phyloP scores from a whole-genome alignment of 1,284 basidiomycete species.

The Pseudozyma flocculosa region DNA sequence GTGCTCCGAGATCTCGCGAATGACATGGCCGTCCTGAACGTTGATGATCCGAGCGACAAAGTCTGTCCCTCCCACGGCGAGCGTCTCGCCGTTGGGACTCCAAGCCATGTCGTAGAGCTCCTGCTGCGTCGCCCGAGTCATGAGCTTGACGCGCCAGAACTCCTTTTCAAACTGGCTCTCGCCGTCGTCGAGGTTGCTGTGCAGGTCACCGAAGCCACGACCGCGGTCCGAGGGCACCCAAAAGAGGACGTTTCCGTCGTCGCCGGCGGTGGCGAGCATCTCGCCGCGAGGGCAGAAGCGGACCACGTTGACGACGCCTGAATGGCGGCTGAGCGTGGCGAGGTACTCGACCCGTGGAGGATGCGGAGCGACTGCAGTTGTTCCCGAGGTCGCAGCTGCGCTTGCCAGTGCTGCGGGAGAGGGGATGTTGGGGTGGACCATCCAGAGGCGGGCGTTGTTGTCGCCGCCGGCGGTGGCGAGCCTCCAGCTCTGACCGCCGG shows the following conservation, averaged over 20 bases:
- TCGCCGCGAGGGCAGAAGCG: constrained; percentile 75
- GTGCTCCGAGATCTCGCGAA: constrained; percentile 55
- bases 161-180: constrained; percentile 88
- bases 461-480: constrained; percentile 95
- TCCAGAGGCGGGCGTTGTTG: constrained; percentile 76
- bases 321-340: constrained; percentile 88
- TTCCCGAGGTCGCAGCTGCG: constrained; percentile 66
- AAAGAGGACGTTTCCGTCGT: constrained; percentile 92
- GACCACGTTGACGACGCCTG: constrained; percentile 93
- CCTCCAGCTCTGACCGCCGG: constrained; percentile 68
- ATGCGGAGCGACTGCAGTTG: constrained; percentile 61
- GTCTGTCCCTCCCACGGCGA: constrained; percentile 93
- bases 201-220: constrained; percentile 63
- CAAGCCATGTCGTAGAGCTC: constrained; percentile 97
- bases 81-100: constrained; percentile 90
- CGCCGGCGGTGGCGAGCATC: constrained; percentile 61
- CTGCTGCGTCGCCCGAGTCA: constrained; percentile 66
- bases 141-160: constrained; percentile 87
- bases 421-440: constrained; percentile 56
- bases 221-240: constrained; percentile 83
- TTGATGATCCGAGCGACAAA: constrained; percentile 87
- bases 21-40: constrained; percentile 65
- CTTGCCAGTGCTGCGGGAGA: constrained; percentile 60
- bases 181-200: constrained; percentile 63
- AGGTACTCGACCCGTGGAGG: constrained; percentile 90